Percentiles rank a stretch among this genome's conserved stretches.
phyloP scores from a whole-genome alignment of 2,329 filamentous ascomycete species.

The Aspergillus unguis region DNA sequence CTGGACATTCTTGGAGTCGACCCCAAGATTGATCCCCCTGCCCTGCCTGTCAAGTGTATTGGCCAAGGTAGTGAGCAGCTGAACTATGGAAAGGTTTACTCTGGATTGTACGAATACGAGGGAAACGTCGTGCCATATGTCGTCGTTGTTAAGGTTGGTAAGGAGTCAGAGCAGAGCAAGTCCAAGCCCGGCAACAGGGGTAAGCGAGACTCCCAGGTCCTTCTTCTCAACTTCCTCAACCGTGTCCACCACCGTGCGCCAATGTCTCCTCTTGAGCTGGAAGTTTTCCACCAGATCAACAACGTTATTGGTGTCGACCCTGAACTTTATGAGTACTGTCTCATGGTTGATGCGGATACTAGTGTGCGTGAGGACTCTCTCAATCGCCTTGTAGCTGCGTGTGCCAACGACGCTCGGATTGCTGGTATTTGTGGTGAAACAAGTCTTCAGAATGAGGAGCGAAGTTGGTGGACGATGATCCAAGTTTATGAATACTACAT shows the following conservation, averaged over 20 bases:
- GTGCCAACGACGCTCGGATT: slow-evolving; percentile 91
- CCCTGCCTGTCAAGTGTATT: slow-evolving; percentile 89
- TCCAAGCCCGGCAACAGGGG: slow-evolving; percentile 95
- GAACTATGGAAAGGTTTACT: slow-evolving; percentile 98
- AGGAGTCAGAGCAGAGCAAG: slow-evolving; percentile 88
- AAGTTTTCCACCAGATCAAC: slow-evolving; percentile 99
- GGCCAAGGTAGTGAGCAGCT: slow-evolving; percentile 86
- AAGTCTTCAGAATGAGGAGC: slow-evolving; percentile 89
- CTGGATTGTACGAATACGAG: slow-evolving; percentile 94
- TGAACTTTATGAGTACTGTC: slow-evolving; percentile 91
- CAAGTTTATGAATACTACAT: slow-evolving; percentile 99
- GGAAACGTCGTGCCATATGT: slow-evolving; percentile 96
- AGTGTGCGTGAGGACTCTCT: slow-evolving; percentile 87
- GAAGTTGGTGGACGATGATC: slow-evolving; percentile 99
- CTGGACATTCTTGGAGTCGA: slow-evolving; percentile 96
- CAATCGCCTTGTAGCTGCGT: slow-evolving; percentile 87
- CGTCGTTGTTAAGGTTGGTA: slow-evolving; percentile 94
- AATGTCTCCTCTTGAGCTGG: slow-evolving; percentile 93
- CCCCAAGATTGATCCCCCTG: slow-evolving; percentile 91
- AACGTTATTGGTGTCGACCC: slow-evolving; percentile 98
- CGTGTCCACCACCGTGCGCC: slow-evolving; percentile 89
- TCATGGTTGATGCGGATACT: slow-evolving; percentile 98
- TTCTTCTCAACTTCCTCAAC: slow-evolving; percentile 97
- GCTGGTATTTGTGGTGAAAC: slow-evolving; percentile 97
- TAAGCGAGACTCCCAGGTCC: slow-evolving; percentile 95